Base-by-base conservation (phyloP, 75 land plant genomes). In the Azolla pinnata region DNA sequence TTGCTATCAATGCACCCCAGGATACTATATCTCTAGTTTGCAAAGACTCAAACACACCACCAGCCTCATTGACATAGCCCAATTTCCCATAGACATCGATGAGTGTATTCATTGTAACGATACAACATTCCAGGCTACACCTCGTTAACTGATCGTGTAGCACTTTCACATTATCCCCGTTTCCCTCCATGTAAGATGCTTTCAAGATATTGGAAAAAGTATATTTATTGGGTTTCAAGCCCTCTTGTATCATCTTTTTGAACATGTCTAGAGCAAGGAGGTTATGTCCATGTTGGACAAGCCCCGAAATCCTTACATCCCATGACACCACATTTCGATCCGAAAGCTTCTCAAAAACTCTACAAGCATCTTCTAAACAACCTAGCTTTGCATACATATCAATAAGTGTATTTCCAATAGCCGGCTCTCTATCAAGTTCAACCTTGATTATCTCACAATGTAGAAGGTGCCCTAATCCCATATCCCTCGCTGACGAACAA, bases 31-130 rank as follows among this genome's bases (percentile, higher is more conserved):
- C 66, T 26, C 59, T 56, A 20, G 29, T 26, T 7, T 28, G 24
- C 28, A 49, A 12, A 7, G 19, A 24, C 23, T 70, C 73, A 58
- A 70, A 64, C 4, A 64, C 0, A 30, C 18, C 29, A 4, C 65
- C 18, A 10, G 67, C 66, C 29, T 51, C 50, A 2, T 17, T 20
- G 8, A 64, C 2, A 35, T 44, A 56, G 30, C 73, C 67, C 20
- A 66, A 70, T 57, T 70, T 70, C 17, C 56, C 49, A 17, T 70
- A 70, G 67, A 70, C 63, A 61, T 70, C 59, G 28, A 63, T 51
- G 20, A 70, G 56, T 16, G 75, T 50, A 45, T 66, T 66, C 9
- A 44, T 34, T 35, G 65, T 18, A 9, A 27, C 19, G 7, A 60
- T 27, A 45, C 54, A 47, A 2, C 25, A 7, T 0, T 30, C 40